phyloP scores from a whole-genome alignment of 371 early-diverging fungal species.

The Syncephalis fuscata region DNA sequence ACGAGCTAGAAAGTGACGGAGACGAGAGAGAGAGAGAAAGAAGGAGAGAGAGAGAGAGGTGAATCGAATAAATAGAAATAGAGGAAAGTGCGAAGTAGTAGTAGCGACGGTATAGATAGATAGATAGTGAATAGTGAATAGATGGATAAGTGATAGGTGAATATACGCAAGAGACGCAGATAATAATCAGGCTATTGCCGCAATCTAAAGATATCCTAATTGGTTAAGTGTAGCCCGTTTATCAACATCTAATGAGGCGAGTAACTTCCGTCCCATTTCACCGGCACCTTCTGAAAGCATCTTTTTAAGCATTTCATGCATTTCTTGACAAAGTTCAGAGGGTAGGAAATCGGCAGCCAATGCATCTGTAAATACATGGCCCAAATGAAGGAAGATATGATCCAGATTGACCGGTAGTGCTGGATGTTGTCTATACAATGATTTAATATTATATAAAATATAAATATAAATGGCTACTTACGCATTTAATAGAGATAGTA shows the following conservation, averaged over 20 bases:
- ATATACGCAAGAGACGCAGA: no score
- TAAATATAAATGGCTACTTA: constrained; percentile 5
- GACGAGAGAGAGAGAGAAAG: no score
- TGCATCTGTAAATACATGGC: constrained; percentile 44
- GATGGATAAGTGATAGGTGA: no score
- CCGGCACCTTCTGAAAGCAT: constrained; percentile 36
- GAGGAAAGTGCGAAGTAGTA: no score
- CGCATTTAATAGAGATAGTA: constrained; percentile 51
- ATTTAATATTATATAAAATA: neutral
- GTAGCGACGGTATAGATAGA: no score
- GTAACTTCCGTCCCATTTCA: constrained; percentile 34
- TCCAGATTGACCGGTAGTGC: constrained; percentile 40
- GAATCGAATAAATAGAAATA: no score
- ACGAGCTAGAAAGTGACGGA: no score
- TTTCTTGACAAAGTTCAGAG: constrained; percentile 31
- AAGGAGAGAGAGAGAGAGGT: no score
- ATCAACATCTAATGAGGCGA: constrained; percentile 44
- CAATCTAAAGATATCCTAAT: neutral
- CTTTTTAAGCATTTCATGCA: constrained; percentile 39
- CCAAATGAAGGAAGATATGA: constrained; percentile 39
- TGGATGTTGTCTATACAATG: constrained; percentile 24
- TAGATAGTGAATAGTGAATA: no score
- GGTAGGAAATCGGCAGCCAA: constrained; percentile 46
- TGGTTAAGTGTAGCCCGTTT: constrained; percentile 32
- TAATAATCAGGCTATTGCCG: no score